Percentiles rank a stretch among this genome's conserved stretches.
Evolutionary conservation across 2,329 filamentous ascomycete species (phyloP).

Genomic region (Mariannaea elegans): DNA sequence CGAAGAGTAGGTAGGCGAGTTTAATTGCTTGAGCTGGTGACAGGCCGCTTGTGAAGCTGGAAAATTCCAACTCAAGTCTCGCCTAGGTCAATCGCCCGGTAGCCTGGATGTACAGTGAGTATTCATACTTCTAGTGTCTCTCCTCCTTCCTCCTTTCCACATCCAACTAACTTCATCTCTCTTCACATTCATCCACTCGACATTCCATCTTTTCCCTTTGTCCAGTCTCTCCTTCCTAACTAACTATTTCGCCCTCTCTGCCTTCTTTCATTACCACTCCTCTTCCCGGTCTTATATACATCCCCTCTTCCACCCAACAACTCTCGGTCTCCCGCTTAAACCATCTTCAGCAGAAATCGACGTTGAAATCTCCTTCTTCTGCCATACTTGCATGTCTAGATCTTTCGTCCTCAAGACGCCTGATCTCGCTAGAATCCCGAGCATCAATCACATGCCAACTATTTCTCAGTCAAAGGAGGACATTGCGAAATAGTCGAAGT

Average conservation of each 20-base stretch:
- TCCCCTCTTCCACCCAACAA: not conserved
- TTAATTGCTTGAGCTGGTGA: conserved; percentile 13
- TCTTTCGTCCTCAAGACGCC: not conserved
- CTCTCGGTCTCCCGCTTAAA: not conserved
- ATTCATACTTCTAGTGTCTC: not conserved
- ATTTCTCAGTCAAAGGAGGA: not conserved
- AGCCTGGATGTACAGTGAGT: not conserved
- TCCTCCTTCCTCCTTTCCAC: not conserved
- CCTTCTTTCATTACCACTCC: not conserved
- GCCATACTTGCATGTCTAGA: not conserved
- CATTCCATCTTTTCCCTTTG: not conserved
- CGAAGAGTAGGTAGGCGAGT: conserved; percentile 3
- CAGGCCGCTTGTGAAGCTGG: not conserved
- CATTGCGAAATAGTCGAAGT: not conserved
- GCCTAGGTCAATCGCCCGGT: conserved; percentile 5
- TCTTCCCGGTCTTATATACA: not conserved
- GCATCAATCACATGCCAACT: not conserved
- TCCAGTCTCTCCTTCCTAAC: not conserved
- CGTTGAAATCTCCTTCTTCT: no score
- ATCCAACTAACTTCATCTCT: not conserved
- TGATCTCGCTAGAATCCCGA: no score
- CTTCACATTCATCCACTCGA: not conserved
- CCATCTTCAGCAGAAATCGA: no score
- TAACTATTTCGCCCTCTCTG: not conserved
- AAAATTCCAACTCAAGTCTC: no score